These are phyloP conservation scores for Halenospora varia DNA, from an alignment of 495 filamentous ascomycete species.

Conservation along the genomic window DNA sequence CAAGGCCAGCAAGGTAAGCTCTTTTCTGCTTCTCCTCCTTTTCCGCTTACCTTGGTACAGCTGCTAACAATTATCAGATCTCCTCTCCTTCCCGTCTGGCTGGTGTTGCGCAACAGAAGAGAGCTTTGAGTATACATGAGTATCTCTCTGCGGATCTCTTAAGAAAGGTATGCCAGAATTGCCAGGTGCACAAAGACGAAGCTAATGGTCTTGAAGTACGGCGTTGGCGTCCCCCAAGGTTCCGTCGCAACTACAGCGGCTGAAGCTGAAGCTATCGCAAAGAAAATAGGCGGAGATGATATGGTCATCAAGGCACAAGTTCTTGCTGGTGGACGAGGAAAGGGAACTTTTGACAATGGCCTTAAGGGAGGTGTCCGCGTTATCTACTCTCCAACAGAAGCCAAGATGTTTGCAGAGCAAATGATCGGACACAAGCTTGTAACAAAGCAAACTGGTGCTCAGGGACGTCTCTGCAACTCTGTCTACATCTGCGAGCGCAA, in stretches of 20 bases:
- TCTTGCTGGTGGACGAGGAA: constrained; percentile 93
- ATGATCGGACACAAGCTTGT: constrained; percentile 99
- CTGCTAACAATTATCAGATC: constrained; percentile 20
- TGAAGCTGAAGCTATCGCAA: constrained; percentile 89
- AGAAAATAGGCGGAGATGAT: constrained; percentile 86
- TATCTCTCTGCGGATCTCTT: constrained; percentile 90
- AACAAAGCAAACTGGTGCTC: constrained; percentile 96
- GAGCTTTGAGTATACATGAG: constrained; percentile 93
- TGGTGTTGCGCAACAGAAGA: constrained; percentile 55
- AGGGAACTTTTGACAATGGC: constrained; percentile 96
- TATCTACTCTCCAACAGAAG: constrained; percentile 82
- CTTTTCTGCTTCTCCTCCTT: constrained; percentile 18
- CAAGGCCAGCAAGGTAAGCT: constrained; percentile 54
- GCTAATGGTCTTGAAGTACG: constrained; percentile 60
- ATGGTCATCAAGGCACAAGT: constrained; percentile 99
- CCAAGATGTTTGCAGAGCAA: constrained; percentile 96
- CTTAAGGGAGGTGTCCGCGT: constrained; percentile 98
- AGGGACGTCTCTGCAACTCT: constrained; percentile 85
- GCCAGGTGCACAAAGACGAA: background rate
- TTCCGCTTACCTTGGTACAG: background rate
- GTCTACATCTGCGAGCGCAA: constrained; percentile 99
- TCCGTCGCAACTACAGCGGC: constrained; percentile 74
- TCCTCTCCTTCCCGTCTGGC: constrained; percentile 22
- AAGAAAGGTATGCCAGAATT: constrained; percentile 58
- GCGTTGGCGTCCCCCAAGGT: constrained; percentile 86